These are phyloP conservation scores for Rosa chinensis DNA, from an alignment of 306 rosid species.

Conservation along the genomic window DNA sequence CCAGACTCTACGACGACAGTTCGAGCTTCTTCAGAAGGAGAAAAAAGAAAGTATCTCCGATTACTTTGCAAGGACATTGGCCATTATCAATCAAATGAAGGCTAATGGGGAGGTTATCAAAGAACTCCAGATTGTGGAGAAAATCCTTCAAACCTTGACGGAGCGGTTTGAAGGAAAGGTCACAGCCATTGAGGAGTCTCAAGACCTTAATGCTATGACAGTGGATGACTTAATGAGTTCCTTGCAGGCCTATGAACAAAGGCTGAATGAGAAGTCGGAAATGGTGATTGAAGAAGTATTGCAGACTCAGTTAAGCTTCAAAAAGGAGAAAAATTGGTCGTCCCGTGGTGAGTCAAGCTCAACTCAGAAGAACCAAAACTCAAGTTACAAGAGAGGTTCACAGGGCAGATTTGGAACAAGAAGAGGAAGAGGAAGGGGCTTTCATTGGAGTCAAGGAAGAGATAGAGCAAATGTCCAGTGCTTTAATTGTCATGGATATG, in stretches of 20 bases:
- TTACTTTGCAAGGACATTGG: not conserved
- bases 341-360: not conserved
- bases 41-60: not conserved
- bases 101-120: not conserved
- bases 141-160: not conserved
- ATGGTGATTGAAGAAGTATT: slow-evolving; percentile 2
- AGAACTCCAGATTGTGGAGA: not conserved
- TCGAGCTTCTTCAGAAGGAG: not conserved
- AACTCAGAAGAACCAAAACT: not conserved
- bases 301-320: not conserved
- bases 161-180: not conserved
- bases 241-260: not conserved
- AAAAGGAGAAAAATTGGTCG: not conserved
- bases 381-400: not conserved
- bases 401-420: not conserved
- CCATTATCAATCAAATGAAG: not conserved
- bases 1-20: not conserved
- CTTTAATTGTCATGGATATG: not conserved
- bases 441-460: not conserved
- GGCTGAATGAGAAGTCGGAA: not conserved
- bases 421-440: not conserved
- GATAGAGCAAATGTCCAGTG: not conserved
- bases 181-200: not conserved
- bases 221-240: not conserved
- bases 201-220: not conserved